Conservation (phyloP, 1,139 yeast species). For the Yamadazyma conglobata region DNA sequence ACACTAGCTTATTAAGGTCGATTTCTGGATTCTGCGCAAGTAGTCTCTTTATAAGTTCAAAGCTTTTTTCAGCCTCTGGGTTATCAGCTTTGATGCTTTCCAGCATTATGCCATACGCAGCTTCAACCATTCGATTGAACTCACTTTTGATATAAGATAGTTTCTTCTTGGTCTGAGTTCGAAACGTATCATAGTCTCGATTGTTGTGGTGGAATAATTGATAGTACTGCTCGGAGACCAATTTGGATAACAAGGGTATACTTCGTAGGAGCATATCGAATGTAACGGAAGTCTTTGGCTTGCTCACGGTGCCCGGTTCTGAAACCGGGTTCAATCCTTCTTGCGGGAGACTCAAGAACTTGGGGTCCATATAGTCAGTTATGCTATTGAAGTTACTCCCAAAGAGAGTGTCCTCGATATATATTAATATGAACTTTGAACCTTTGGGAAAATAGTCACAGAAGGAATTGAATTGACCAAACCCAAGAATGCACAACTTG, state of each 20-base stretch:
- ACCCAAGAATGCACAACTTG: slow-evolving; percentile 39
- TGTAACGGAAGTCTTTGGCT: slow-evolving; percentile 15
- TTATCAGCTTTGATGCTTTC: slow-evolving; percentile 36
- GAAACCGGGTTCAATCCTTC: not conserved
- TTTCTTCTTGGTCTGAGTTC: slow-evolving; percentile 29
- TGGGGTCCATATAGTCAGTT: slow-evolving; percentile 14
- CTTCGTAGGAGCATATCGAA: slow-evolving; percentile 45
- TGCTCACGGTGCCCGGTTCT: too few relatives aligned
- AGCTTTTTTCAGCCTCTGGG: slow-evolving; percentile 36
- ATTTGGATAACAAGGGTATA: slow-evolving; percentile 44
- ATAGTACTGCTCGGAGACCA: slow-evolving; percentile 46
- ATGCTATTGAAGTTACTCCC: slow-evolving; percentile 26
- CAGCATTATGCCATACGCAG: slow-evolving; percentile 39
- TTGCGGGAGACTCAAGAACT: slow-evolving; percentile 3
- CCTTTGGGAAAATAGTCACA: slow-evolving; percentile 47
- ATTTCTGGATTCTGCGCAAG: slow-evolving; percentile 39
- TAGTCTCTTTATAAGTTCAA: slow-evolving; percentile 30
- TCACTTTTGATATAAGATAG: slow-evolving; percentile 28
- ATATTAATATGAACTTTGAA: slow-evolving; percentile 49
- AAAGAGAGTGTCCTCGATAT: slow-evolving; percentile 48
- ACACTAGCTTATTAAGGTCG: slow-evolving; percentile 55
- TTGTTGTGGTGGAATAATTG: slow-evolving; percentile 45
- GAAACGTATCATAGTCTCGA: slow-evolving; percentile 28
- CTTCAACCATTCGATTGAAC: slow-evolving; percentile 34
- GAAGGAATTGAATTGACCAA: slow-evolving; percentile 44